Percentiles rank a stretch among this genome's conserved stretches.
These are phyloP conservation scores for Apophysomyces ossiformis DNA, from an alignment of 371 early-diverging fungal species.

Conservation along the genomic window DNA sequence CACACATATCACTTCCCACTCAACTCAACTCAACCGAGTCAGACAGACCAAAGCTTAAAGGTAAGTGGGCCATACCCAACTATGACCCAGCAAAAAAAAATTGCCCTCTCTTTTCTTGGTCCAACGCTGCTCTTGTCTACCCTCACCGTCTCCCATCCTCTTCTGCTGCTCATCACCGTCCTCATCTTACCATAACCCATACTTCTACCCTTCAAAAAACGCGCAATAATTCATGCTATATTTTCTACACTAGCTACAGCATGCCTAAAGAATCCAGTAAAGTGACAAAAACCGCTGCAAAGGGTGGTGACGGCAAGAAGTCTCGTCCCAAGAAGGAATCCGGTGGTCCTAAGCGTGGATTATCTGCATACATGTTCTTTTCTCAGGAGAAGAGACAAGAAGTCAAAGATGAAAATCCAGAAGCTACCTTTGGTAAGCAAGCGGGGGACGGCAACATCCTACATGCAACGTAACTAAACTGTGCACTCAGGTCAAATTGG, in stretches of 20 bases:
- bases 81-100: background rate
- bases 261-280: conserved; percentile 39
- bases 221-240: conserved; percentile 10
- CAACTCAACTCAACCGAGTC: conserved; percentile 8
- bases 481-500: conserved; percentile 64
- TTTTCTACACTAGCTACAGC: background rate
- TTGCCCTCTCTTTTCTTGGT: conserved; percentile 6
- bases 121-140: background rate
- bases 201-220: background rate
- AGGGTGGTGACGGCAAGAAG: conserved; percentile 37
- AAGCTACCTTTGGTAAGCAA: conserved; percentile 74
- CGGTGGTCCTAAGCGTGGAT: conserved; percentile 79
- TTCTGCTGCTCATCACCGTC: conserved; percentile 1
- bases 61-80: conserved; percentile 1
- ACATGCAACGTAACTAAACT: background rate
- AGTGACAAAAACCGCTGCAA: conserved; percentile 19
- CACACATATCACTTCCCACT: background rate
- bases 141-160: background rate
- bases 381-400: conserved; percentile 71
- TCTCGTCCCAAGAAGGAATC: conserved; percentile 60
- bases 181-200: background rate
- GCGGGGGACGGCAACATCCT: background rate
- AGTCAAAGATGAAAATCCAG: conserved; percentile 79
- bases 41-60: conserved; percentile 8
- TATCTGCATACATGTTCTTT: conserved; percentile 86